Base-by-base conservation (phyloP, 768 basidiomycete genomes). In the Termitomyces bulborhizus region DNA sequence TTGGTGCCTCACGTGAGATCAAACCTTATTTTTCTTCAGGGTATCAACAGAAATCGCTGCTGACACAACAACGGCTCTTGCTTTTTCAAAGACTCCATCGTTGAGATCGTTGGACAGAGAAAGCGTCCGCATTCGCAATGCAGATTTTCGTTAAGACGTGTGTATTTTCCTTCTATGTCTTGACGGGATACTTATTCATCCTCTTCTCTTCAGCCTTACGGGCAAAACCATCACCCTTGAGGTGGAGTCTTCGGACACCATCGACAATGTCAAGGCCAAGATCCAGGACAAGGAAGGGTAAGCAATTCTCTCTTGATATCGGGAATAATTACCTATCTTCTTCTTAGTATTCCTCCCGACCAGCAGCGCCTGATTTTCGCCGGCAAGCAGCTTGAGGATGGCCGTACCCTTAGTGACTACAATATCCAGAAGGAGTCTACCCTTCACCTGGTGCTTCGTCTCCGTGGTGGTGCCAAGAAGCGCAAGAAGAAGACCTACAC, bases 401-500 rank as follows among this genome's bases (percentile, higher is more conserved):
- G 97, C 60, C 90, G 94, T 72, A 98, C 90, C 58, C 86, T 94
- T 58, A 88, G 76, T 70, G 92, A 93, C 78, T 95, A 95, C 75
- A 95, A 96, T 80, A 96, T 99, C 69, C 97, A 98, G 78, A 98
- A 98, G 83, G 96, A 98, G 78, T 97, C 94, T 32, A 98, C 96
- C 58, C 89, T 99, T 57, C 96, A 98, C 76, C 74, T 98, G 62
- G 96, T 98, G 62, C 86, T 98, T 65, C 90, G 97, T 67, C 90
- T 99, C 51, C 92, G 95, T 76, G 97, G 97, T 82, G 97, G 97
- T 83, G 93, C 86, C 63, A 98, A 98, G 87, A 98, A 98, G 86
- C 88, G 96, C 73, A 98, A 98, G 87, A 99, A 98, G 84, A 98
- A 98, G 84, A 94, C 93, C 53, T 98, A 98, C 88, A 94, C 86